Evolutionary conservation across 208 protist genomes (phyloP).

Genomic region (Leishmania braziliensis): DNA sequence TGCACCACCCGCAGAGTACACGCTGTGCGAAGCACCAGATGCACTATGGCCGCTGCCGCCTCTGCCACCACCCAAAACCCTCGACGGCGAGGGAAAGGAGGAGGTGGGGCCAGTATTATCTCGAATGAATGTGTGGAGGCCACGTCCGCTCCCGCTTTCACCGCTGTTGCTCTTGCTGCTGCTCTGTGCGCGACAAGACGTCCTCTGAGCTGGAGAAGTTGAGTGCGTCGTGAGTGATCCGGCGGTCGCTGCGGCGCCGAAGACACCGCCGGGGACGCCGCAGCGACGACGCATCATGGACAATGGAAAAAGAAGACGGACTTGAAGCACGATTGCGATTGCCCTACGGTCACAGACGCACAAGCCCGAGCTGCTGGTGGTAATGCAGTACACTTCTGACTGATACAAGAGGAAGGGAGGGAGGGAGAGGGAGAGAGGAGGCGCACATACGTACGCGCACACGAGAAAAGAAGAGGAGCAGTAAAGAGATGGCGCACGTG

Average conservation of each 20-base stretch:
- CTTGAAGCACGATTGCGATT: neutral
- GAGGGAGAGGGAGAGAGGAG: neutral
- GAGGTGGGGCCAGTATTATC: conserved; percentile 22
- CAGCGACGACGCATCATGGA: conserved; percentile 49
- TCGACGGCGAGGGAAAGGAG: conserved; percentile 4
- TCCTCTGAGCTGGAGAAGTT: neutral
- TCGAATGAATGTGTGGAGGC: conserved; percentile 24
- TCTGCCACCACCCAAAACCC: neutral
- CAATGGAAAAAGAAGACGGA: conserved; percentile 7
- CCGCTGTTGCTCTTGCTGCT: conserved; percentile 5
- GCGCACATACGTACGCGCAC: neutral
- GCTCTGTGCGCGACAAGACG: conserved; percentile 19
- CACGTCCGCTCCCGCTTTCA: conserved; percentile 9
- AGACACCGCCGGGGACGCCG: conserved; percentile 5
- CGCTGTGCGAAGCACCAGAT: neutral
- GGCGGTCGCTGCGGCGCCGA: neutral
- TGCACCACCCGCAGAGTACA: neutral
- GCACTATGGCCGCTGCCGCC: neutral
- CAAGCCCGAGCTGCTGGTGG: neutral
- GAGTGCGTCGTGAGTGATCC: neutral
- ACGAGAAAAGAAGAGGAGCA: neutral
- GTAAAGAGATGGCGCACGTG: neutral
- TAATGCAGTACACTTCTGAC: neutral
- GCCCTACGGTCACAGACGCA: neutral
- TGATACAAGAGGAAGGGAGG: neutral